Conservation (phyloP, 1,284 basidiomycete species). For the Takashimella koratensis region DNA sequence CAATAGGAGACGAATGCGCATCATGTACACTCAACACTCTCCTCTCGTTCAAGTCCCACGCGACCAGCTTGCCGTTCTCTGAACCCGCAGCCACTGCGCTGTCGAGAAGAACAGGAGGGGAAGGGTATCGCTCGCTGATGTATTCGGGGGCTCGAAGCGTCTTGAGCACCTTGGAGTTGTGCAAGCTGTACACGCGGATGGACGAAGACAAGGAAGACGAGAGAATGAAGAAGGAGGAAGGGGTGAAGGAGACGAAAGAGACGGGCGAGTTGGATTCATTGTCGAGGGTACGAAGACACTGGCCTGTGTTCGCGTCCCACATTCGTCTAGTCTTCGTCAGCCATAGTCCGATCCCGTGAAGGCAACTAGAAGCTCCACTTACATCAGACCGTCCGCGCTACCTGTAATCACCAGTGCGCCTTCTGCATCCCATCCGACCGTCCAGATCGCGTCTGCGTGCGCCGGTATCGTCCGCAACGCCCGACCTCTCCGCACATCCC, state of each 20-base stretch:
- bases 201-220: constrained; percentile 88
- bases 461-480: constrained; percentile 80
- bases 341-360: no score
- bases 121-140: constrained; percentile 31
- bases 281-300: constrained; percentile 94
- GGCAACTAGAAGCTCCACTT: no score
- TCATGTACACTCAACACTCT: constrained; percentile 68
- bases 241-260: constrained; percentile 64
- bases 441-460: constrained; percentile 93
- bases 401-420: constrained; percentile 90
- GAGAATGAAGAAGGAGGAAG: constrained; percentile 83
- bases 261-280: constrained; percentile 94
- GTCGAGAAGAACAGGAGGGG: constrained; percentile 31
- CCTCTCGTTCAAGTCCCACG: constrained; percentile 88
- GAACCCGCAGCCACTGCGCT: constrained; percentile 71
- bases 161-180: constrained; percentile 87
- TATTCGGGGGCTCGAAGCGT: constrained; percentile 55
- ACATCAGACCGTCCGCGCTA: constrained; percentile 96
- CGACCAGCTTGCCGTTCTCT: constrained; percentile 80
- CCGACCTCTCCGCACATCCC: constrained; percentile 86
- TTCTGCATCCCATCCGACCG: constrained; percentile 88
- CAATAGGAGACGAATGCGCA: constrained; percentile 44
- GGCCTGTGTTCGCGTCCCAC: constrained; percentile 94
- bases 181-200: constrained; percentile 89
- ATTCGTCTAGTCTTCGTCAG: constrained; percentile 62